These are phyloP conservation scores for Camellia lanceoleosa DNA, from an alignment of 148 eudicot species.

Conservation along the genomic window DNA sequence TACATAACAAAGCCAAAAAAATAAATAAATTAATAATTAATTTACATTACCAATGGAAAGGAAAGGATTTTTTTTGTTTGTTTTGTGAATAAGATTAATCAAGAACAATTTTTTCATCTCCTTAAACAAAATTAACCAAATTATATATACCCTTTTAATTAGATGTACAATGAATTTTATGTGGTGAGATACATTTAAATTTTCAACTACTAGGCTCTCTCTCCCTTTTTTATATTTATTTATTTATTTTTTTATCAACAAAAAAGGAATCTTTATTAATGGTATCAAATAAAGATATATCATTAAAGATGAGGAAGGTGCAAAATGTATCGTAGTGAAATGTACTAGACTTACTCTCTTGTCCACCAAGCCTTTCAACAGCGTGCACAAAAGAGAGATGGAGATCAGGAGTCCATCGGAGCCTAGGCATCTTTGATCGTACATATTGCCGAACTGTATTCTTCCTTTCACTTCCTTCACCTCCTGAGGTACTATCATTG, in stretches of 20 bases:
- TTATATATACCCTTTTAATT: no score
- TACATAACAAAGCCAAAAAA: conserved; percentile 15
- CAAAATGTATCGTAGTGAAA: no score
- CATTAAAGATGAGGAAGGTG: no score
- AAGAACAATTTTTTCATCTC: not conserved
- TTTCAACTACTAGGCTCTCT: no score
- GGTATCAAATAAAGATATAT: no score
- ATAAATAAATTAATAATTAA: not conserved
- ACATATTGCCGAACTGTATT: conserved; percentile 34
- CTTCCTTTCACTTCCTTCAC: conserved; percentile 25
- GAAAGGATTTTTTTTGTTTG: no score
- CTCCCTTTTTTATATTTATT: no score
- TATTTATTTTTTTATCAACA: no score
- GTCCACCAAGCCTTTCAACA: conserved; percentile 32
- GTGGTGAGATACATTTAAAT: no score
- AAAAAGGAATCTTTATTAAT: no score
- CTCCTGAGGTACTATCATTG: conserved; percentile 3
- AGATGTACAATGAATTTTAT: not conserved
- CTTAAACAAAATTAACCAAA: no score
- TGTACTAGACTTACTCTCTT: conserved; percentile 24
- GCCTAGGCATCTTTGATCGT: conserved; percentile 22
- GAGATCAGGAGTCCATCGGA: conserved; percentile 30
- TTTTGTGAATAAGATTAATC: not conserved
- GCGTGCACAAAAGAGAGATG: conserved; percentile 28
- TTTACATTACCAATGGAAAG: not conserved